Evolutionary conservation across 1,139 yeast species (phyloP), one percentile per base, ranked within the genome.

Genomic region (Hemisphaericaspora lyxosophila): DNA sequence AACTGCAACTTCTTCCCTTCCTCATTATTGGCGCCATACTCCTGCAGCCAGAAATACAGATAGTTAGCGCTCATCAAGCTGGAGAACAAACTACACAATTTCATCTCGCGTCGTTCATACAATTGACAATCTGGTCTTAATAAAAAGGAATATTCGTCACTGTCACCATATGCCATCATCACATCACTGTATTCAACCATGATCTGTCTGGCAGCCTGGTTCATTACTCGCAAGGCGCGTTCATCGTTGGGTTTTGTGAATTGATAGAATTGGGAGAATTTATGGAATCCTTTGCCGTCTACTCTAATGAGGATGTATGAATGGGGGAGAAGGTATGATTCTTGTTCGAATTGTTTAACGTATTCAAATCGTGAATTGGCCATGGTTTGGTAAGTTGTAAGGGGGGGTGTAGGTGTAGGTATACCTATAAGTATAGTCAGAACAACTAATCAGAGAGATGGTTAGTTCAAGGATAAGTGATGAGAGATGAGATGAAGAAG

Each of bases 281-380:
- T 82, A 62, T 92, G 98, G 59, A 92, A 92, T 18, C 96, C 95
- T 49, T 95, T 78, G 1, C 99, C 99, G 55, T 92, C 99, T 0
- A 92, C 80, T 34, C 99, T 70, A 11, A 94, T 76, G 17, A 92
- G 83, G 9, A 92, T 80, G 62, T 82, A 85, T 0, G 95, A 80
- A 39, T 88, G 84, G 0, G 92, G 96, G 0, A 92, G 71, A 5
- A 94, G 69, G 26, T 67, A 64, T 53, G 80, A 80, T 44, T 85
- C 92, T 28, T 78, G 67, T 59, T 92, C 99, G 59, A 88, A 92
- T 42, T 68, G 64, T 51, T 80, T 82, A 33, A 90, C 97, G 58
- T 92, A 92, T 58, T 90, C 97, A 43, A 73, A 89, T 47, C 85
- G 70, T 12, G 89, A 82, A 41, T 84, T 84, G 22, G 94, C 90